These are phyloP conservation scores for Epichloe scottii DNA, from an alignment of 2,329 filamentous ascomycete species.

Conservation along the genomic window DNA sequence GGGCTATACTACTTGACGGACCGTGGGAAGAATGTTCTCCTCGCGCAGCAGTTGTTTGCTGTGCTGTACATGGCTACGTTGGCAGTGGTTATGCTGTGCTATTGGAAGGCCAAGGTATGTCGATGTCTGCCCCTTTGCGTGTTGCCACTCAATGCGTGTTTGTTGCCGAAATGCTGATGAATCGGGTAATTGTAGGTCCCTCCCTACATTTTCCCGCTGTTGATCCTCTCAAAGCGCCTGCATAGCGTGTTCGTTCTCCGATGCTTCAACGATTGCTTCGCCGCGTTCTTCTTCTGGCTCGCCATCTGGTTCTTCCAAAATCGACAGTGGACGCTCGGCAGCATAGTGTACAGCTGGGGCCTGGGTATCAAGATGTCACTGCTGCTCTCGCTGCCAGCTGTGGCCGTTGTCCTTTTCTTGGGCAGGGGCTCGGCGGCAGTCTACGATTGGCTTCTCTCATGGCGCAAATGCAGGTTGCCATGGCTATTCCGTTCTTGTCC, in stretches of 20 bases:
- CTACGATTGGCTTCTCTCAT: slow-evolving; percentile 61
- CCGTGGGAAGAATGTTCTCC: slow-evolving; percentile 58
- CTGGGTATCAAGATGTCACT: slow-evolving; percentile 94
- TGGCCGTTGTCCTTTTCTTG: slow-evolving; percentile 65
- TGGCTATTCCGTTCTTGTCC: slow-evolving; percentile 55
- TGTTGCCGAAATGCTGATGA: neutral
- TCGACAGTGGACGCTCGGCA: slow-evolving; percentile 59
- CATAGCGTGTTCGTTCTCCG: slow-evolving; percentile 89
- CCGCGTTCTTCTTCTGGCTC: slow-evolving; percentile 68
- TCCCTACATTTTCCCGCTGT: slow-evolving; percentile 73
- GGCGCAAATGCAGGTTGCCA: slow-evolving; percentile 60
- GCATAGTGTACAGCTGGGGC: slow-evolving; percentile 61
- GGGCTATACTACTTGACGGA: slow-evolving; percentile 67
- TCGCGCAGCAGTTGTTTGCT: slow-evolving; percentile 77
- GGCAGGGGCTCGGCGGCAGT: slow-evolving; percentile 54
- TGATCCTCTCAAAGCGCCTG: slow-evolving; percentile 80
- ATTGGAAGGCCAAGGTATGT: slow-evolving; percentile 55
- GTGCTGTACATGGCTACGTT: slow-evolving; percentile 67
- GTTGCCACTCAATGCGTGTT: neutral
- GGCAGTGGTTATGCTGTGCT: slow-evolving; percentile 69
- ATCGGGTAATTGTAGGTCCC: slow-evolving; percentile 43
- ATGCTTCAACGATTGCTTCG: slow-evolving; percentile 93
- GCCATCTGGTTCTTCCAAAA: slow-evolving; percentile 71
- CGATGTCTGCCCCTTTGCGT: neutral
- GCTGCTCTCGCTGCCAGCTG: slow-evolving; percentile 67